These are phyloP conservation scores for Geopyxis carbonaria DNA, from an alignment of 495 filamentous ascomycete genomes.

Conservation along the genomic window DNA sequence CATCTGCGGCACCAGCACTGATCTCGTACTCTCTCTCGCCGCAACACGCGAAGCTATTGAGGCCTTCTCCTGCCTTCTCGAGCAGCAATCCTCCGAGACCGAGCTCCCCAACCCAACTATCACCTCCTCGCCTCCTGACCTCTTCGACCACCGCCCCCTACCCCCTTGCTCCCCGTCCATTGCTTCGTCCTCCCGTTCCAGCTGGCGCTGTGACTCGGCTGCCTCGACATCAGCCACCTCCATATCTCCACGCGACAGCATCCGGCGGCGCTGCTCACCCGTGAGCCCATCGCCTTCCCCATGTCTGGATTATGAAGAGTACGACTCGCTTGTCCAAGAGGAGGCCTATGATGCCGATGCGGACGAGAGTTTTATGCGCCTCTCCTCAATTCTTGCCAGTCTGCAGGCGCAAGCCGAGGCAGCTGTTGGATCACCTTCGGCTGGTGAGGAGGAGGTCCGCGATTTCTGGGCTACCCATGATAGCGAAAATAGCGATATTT, in stretches of 20 bases:
- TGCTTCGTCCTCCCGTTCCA: background rate
- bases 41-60: background rate
- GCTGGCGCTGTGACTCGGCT: background rate
- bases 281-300: too few species aligned
- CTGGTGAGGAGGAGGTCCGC: constrained; percentile 3
- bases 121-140: background rate
- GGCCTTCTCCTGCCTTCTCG: too few species aligned
- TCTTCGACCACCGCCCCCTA: too few species aligned
- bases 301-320: too few species aligned
- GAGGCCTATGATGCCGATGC: constrained; percentile 12
- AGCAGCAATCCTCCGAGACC: too few species aligned
- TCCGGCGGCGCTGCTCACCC: too few species aligned
- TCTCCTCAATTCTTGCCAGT: constrained; percentile 21
- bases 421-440: constrained; percentile 17
- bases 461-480: too few species aligned
- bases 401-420: constrained; percentile 23
- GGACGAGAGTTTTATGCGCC: constrained; percentile 21
- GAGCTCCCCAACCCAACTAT: too few species aligned
- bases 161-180: too few species aligned
- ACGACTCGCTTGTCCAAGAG: constrained; percentile 4
- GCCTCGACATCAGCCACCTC: background rate
- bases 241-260: background rate
- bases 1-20: constrained; percentile 21
- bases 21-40: constrained; percentile 18
- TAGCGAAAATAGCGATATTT: too few species aligned